Percentiles rank a stretch among this genome's conserved stretches.
Conservation (phyloP, 768 basidiomycete genomes). For the Tricholoma furcatifolium region DNA sequence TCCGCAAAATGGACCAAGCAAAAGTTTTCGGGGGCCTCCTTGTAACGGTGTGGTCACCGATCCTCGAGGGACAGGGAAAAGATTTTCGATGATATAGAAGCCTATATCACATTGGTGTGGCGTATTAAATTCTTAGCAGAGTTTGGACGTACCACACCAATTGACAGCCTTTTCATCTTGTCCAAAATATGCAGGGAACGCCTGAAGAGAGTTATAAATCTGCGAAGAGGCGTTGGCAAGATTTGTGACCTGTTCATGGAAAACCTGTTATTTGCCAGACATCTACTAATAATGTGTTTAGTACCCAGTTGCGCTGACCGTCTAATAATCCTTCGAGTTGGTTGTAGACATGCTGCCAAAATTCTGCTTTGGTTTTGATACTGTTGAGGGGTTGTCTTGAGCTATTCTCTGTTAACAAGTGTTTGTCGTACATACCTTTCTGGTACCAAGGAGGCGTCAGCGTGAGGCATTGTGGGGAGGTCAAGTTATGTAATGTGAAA, state of each 20-base stretch:
- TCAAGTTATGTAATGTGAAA: constrained; percentile 10
- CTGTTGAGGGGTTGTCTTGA: constrained; percentile 21
- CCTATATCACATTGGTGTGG: constrained; percentile 45
- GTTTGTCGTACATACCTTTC: constrained; percentile 30
- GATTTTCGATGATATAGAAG: constrained; percentile 73
- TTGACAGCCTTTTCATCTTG: constrained; percentile 68
- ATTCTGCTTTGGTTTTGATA: constrained; percentile 70
- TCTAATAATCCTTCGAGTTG: constrained; percentile 65
- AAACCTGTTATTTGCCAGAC: neutral
- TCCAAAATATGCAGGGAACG: constrained; percentile 67
- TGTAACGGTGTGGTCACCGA: constrained; percentile 11
- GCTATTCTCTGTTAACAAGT: neutral
- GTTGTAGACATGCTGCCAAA: constrained; percentile 74
- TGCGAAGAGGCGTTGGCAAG: constrained; percentile 81
- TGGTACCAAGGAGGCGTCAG: constrained; percentile 77
- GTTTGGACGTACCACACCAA: constrained; percentile 80
- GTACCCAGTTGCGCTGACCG: constrained; percentile 77
- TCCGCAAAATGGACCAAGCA: constrained; percentile 86
- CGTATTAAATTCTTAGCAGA: neutral
- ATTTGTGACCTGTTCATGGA: constrained; percentile 68
- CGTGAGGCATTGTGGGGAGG: constrained; percentile 65
- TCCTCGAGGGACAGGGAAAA: constrained; percentile 53
- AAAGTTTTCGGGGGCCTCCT: constrained; percentile 35
- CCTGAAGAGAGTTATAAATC: constrained; percentile 74
- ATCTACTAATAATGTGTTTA: constrained; percentile 12